These are phyloP conservation scores for Cryphonectria carpinicola DNA, from an alignment of 2,329 filamentous ascomycete genomes.

Conservation along the genomic window DNA sequence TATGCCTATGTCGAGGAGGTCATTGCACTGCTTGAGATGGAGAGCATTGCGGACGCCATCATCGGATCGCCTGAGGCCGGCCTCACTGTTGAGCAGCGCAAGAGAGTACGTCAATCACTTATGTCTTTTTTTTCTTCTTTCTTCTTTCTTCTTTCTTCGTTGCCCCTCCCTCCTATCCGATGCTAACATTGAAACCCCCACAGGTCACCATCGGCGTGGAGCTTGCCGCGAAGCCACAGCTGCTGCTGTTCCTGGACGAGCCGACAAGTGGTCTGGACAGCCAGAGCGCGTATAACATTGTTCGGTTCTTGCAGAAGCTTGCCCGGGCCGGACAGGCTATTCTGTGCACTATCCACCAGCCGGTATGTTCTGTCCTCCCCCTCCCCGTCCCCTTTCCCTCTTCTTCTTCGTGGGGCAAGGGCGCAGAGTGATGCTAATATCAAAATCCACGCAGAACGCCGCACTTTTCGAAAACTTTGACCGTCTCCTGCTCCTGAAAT, in stretches of 20 bases:
- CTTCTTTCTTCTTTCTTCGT: too few relatives aligned
- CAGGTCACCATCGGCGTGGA: slow-evolving; percentile 79
- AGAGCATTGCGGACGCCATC: slow-evolving; percentile 61
- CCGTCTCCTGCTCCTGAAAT: slow-evolving; percentile 75
- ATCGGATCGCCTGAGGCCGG: slow-evolving; percentile 69
- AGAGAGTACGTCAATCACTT: slow-evolving; percentile 59
- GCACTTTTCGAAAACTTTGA: slow-evolving; percentile 89
- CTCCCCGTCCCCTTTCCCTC: not conserved
- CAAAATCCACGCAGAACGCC: slow-evolving; percentile 55
- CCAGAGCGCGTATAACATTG: slow-evolving; percentile 76
- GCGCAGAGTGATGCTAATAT: not conserved
- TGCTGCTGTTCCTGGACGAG: slow-evolving; percentile 79
- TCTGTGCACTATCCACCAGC: slow-evolving; percentile 89
- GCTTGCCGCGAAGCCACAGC: slow-evolving; percentile 78
- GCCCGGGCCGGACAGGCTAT: slow-evolving; percentile 83
- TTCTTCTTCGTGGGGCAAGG: not conserved
- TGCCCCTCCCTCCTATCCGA: not conserved
- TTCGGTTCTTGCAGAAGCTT: slow-evolving; percentile 77
- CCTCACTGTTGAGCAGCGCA: slow-evolving; percentile 67
- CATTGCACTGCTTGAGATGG: slow-evolving; percentile 62
- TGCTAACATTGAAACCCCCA: not conserved
- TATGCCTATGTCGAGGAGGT: slow-evolving; percentile 63
- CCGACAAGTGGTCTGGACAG: slow-evolving; percentile 76
- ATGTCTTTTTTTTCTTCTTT: not conserved
- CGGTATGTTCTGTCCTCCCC: slow-evolving; percentile 38